These are phyloP conservation scores for Talaromyces islandicus DNA, from an alignment of 2,329 filamentous ascomycete genomes.

Conservation along the genomic window DNA sequence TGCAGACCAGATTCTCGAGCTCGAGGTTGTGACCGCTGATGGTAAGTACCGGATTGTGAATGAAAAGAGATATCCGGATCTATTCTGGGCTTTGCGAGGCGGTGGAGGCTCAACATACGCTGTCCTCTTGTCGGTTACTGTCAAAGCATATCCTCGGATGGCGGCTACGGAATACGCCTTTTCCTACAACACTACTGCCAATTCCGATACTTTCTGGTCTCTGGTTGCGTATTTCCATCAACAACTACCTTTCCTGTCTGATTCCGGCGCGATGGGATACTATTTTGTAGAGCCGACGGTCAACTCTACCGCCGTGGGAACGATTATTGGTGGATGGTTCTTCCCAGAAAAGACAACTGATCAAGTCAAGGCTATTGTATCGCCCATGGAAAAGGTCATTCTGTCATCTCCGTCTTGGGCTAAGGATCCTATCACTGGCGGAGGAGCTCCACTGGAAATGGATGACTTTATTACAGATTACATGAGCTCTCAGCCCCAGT, in stretches of 20 bases:
- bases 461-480: background rate
- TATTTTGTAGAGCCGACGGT: background rate
- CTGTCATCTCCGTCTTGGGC: background rate
- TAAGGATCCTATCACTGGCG: background rate
- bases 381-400: background rate
- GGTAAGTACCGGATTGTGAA: constrained; percentile 7
- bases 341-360: constrained; percentile 13
- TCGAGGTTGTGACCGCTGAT: constrained; percentile 49
- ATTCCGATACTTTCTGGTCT: background rate
- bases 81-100: constrained; percentile 48
- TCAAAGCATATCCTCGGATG: constrained; percentile 43
- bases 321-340: constrained; percentile 12
- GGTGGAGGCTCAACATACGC: constrained; percentile 46
- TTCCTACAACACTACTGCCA: background rate
- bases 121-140: constrained; percentile 51
- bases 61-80: constrained; percentile 21
- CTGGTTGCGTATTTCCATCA: background rate
- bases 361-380: background rate
- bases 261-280: constrained; percentile 1
- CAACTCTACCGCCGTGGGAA: constrained; percentile 7
- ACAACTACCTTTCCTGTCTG: background rate
- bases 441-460: background rate
- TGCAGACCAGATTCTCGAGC: constrained; percentile 55
- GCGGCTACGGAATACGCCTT: background rate
- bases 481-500: background rate